Percentiles rank a stretch among this genome's conserved stretches.
phyloP scores from a whole-genome alignment of 73 alveolate species.

The Paramecium sonneborni region DNA sequence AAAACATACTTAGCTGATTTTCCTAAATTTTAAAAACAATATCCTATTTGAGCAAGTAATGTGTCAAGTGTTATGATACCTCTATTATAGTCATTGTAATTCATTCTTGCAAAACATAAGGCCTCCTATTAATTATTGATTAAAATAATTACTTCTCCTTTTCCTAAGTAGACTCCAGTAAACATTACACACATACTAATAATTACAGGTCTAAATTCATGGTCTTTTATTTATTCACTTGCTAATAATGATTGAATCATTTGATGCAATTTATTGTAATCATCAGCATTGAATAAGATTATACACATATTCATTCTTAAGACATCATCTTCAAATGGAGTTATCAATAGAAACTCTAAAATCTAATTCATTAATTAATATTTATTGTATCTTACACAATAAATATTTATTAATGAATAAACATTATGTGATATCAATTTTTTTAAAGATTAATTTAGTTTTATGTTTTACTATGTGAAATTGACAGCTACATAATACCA shows the following conservation, averaged over 20 bases:
- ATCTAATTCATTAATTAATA: not conserved
- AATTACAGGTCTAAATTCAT: constrained; percentile 35
- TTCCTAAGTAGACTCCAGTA: constrained; percentile 23
- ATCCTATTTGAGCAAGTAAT: constrained; percentile 6
- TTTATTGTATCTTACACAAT: not conserved
- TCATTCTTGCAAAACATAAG: constrained; percentile 49
- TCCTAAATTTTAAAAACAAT: constrained; percentile 46
- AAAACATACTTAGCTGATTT: not conserved
- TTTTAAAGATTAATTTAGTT: constrained; percentile 17
- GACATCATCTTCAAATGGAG: constrained; percentile 51
- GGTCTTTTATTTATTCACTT: not conserved
- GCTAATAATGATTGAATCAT: not conserved
- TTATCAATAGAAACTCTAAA: not conserved
- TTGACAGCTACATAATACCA: constrained; percentile 25
- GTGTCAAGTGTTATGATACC: constrained; percentile 18
- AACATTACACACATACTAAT: constrained; percentile 42
- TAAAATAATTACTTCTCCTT: constrained; percentile 2
- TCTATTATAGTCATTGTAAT: not conserved
- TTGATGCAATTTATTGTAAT: not conserved
- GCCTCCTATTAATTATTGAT: not conserved
- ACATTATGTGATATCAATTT: constrained; percentile 29
- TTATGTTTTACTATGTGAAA: constrained; percentile 33
- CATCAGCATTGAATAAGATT: not conserved
- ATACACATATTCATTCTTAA: constrained; percentile 57
- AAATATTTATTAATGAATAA: constrained; percentile 31